phyloP scores from a whole-genome alignment of 2,329 filamentous ascomycete species.

The Pseudophaeomoniella oleicola region DNA sequence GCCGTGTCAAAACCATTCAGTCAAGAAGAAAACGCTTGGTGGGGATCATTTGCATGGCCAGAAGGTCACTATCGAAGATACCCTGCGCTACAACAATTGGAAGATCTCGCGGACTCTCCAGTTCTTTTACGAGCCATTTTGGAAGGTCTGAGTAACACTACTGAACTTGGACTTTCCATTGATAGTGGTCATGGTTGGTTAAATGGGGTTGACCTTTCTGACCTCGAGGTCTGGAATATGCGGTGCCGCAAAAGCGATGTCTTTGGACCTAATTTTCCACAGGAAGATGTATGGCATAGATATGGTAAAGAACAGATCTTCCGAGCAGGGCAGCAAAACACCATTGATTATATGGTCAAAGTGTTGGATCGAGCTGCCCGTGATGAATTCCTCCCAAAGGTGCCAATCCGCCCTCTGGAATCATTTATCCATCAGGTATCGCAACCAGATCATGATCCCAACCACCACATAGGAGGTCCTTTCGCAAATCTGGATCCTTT shows the following conservation, averaged over 20 bases:
- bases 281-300: conserved; percentile 18
- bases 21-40: conserved; percentile 41
- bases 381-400: conserved; percentile 4
- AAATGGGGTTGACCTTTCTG: conserved; percentile 42
- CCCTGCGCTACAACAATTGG: conserved; percentile 42
- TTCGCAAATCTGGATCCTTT: background rate
- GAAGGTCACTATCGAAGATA: conserved; percentile 44
- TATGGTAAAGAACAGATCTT: conserved; percentile 11
- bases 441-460: conserved; percentile 5
- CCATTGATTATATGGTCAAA: conserved; percentile 7
- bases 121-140: conserved; percentile 32
- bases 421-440: conserved; percentile 3
- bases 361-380: conserved; percentile 1
- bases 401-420: conserved; percentile 3
- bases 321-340: conserved; percentile 12
- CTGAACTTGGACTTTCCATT: conserved; percentile 52
- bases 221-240: conserved; percentile 31
- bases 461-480: background rate
- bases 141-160: conserved; percentile 37
- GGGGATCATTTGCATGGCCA: conserved; percentile 54
- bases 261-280: conserved; percentile 27
- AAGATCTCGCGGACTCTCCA: conserved; percentile 41
- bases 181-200: conserved; percentile 57
- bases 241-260: conserved; percentile 24
- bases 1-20: conserved; percentile 44